These are phyloP conservation scores for Phytophthora tubulina DNA, from an alignment of 352 stramenopile genomes.

Conservation along the genomic window DNA sequence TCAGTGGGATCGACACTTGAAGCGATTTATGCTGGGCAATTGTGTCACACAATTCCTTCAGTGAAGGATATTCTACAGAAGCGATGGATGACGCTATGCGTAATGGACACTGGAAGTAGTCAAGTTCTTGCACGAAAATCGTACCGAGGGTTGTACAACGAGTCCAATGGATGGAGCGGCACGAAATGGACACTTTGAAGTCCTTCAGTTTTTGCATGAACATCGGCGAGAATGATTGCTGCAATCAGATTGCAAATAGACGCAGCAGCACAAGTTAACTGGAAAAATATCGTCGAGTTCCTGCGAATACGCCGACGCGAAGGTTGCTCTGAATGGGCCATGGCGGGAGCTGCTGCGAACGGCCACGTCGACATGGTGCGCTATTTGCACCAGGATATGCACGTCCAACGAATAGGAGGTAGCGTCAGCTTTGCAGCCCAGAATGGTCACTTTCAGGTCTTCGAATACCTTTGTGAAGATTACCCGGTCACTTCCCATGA, in stretches of 20 bases:
- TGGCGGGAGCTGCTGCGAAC: slow-evolving; percentile 27
- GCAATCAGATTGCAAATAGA: too few species aligned
- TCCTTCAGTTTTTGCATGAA: slow-evolving; percentile 27
- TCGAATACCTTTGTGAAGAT: slow-evolving; percentile 30
- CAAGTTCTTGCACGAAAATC: slow-evolving; percentile 30
- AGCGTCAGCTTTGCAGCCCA: slow-evolving; percentile 29
- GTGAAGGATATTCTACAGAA: slow-evolving; percentile 11
- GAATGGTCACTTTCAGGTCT: slow-evolving; percentile 25
- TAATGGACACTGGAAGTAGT: slow-evolving; percentile 25
- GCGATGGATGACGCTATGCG: slow-evolving; percentile 21
- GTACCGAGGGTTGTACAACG: slow-evolving; percentile 18
- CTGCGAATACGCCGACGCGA: slow-evolving; percentile 15
- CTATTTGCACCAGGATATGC: slow-evolving; percentile 27
- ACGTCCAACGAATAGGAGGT: slow-evolving; percentile 21
- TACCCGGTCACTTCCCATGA: slow-evolving; percentile 18
- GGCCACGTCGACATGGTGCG: slow-evolving; percentile 27
- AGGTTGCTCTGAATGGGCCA: slow-evolving; percentile 31
- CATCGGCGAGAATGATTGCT: too few species aligned
- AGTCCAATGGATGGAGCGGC: slow-evolving; percentile 26
- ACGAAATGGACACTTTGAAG: slow-evolving; percentile 24
- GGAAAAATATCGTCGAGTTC: slow-evolving; percentile 25
- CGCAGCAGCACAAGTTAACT: slow-evolving; percentile 28
- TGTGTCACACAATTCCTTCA: too few species aligned
- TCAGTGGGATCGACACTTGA: slow-evolving; percentile 21
- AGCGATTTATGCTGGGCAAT: slow-evolving; percentile 20